A percentile compares a stretch with the other conserved stretches of the same genome.
Conservation (phyloP, 768 basidiomycete genomes). For the Crucibulum laeve region DNA sequence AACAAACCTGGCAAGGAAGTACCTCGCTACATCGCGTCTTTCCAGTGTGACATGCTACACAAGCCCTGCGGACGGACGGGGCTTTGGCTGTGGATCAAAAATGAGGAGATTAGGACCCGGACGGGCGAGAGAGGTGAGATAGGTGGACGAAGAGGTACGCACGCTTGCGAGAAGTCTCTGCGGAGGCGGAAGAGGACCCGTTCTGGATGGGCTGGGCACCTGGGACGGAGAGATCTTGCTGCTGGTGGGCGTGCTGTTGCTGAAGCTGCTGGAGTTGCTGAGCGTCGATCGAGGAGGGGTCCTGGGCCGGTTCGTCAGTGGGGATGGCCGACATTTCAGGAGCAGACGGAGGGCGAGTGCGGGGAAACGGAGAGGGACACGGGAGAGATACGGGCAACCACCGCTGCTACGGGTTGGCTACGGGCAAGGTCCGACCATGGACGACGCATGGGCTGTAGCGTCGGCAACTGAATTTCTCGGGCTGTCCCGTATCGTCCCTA, state of each 20-base stretch:
- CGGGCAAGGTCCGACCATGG: conserved; percentile 15
- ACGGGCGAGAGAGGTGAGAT: conserved; percentile 11
- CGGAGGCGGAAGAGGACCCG: conserved; percentile 17
- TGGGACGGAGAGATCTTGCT: conserved; percentile 24
- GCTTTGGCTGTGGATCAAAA: conserved; percentile 55
- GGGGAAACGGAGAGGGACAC: conserved; percentile 14
- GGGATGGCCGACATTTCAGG: conserved; percentile 70
- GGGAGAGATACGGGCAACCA: conserved; percentile 12
- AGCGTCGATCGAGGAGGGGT: conserved; percentile 52
- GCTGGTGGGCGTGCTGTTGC: conserved; percentile 32
- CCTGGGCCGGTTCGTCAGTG: conserved; percentile 62
- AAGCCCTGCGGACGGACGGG: conserved; percentile 77
- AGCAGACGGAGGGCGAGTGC: conserved; percentile 32
- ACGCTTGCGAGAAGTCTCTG: conserved; percentile 61
- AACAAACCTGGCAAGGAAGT: conserved; percentile 70
- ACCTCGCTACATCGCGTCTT: conserved; percentile 83
- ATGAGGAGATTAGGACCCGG: conserved; percentile 10
- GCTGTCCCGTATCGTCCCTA: no score
- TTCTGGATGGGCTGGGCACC: conserved; percentile 21
- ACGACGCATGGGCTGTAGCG: conserved; percentile 7
- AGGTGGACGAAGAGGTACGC: conserved; percentile 20
- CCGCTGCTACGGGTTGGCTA: conserved; percentile 15
- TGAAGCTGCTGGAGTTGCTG: conserved; percentile 56
- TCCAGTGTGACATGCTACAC: conserved; percentile 76
- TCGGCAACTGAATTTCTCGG: conserved; percentile 3